These are phyloP conservation scores for Penicillium decumbens DNA, from an alignment of 2,329 filamentous ascomycete species.

Conservation along the genomic window DNA sequence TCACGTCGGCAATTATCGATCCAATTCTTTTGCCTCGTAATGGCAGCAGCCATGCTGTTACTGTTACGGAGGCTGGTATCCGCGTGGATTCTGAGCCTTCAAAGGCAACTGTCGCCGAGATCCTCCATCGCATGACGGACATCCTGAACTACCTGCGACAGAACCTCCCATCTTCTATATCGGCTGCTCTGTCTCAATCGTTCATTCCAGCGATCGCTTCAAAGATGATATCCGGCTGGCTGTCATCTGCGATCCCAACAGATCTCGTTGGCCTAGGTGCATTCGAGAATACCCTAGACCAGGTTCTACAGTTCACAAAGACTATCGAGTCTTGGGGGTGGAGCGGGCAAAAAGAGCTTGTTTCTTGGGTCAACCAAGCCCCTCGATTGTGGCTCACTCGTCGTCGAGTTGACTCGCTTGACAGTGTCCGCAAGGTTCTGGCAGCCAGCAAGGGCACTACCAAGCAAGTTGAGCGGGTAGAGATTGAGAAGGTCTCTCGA, in stretches of 20 bases:
- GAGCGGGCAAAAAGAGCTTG: conserved; percentile 57
- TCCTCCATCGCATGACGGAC: conserved; percentile 43
- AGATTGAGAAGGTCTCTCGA: conserved; percentile 71
- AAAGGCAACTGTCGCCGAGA: conserved; percentile 28
- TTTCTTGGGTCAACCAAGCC: conserved; percentile 74
- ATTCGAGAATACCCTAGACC: conserved; percentile 67
- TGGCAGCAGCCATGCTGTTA: conserved; percentile 25
- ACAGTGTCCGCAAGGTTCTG: conserved; percentile 66
- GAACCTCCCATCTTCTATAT: conserved; percentile 48
- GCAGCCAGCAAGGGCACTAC: conserved; percentile 61
- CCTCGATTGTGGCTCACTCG: conserved; percentile 81
- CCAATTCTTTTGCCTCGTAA: conserved; percentile 30
- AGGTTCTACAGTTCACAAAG: conserved; percentile 60
- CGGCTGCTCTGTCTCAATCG: conserved; percentile 57
- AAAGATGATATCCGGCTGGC: conserved; percentile 67
- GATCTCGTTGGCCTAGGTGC: conserved; percentile 64
- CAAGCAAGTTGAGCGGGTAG: conserved; percentile 72
- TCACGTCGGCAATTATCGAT: conserved; percentile 31
- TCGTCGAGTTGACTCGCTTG: conserved; percentile 72
- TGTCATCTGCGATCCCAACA: conserved; percentile 70
- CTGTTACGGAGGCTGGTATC: conserved; percentile 28
- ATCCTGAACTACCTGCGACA: conserved; percentile 51
- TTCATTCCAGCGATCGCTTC: conserved; percentile 67
- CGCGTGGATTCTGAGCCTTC: conserved; percentile 23
- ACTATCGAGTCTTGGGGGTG: conserved; percentile 61